These are phyloP conservation scores for Nigrospora sphaerica DNA, from an alignment of 2,329 filamentous ascomycete genomes.

Conservation along the genomic window DNA sequence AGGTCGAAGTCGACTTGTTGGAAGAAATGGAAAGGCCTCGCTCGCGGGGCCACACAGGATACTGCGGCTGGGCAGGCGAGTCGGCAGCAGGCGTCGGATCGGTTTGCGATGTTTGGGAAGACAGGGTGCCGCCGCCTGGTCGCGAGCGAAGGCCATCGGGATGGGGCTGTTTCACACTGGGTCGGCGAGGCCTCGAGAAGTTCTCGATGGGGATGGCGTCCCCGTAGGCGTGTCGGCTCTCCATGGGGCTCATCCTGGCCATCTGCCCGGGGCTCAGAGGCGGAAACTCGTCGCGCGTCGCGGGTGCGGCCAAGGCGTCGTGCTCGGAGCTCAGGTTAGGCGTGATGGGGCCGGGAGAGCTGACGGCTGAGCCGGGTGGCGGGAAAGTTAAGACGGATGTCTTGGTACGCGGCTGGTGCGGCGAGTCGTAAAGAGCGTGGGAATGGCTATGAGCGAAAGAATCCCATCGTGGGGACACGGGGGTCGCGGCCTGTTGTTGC, in stretches of 20 bases:
- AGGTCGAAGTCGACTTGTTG: conserved; percentile 36
- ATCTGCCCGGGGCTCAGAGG: conserved; percentile 9
- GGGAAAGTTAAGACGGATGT: conserved; percentile 4
- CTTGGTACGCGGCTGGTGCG: conserved; percentile 14
- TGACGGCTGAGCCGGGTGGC: conserved; percentile 6
- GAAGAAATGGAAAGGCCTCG: conserved; percentile 42
- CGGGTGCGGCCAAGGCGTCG: conserved; percentile 3
- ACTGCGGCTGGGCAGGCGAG: conserved; percentile 5
- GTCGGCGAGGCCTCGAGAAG: conserved; percentile 53
- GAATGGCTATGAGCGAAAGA: conserved; percentile 23
- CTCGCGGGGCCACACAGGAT: conserved; percentile 34
- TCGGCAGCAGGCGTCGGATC: conserved; percentile 15
- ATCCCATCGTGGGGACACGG: conserved; percentile 39
- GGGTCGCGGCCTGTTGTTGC: neutral
- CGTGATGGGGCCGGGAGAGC: conserved; percentile 8
- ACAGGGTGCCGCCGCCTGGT: conserved; percentile 14
- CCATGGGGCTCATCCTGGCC: conserved; percentile 19
- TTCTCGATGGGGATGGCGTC: conserved; percentile 39
- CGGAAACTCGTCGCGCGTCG: conserved; percentile 17
- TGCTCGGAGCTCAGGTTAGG: conserved; percentile 1
- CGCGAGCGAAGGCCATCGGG: conserved; percentile 25
- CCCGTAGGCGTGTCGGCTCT: conserved; percentile 16
- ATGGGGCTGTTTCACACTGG: conserved; percentile 39
- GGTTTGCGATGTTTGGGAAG: conserved; percentile 5
- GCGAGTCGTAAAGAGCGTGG: conserved; percentile 14